Evolutionary conservation across 768 basidiomycete genomes (phyloP), one percentile per base, ranked within the genome.

Genomic region (Amanita rimosa): DNA sequence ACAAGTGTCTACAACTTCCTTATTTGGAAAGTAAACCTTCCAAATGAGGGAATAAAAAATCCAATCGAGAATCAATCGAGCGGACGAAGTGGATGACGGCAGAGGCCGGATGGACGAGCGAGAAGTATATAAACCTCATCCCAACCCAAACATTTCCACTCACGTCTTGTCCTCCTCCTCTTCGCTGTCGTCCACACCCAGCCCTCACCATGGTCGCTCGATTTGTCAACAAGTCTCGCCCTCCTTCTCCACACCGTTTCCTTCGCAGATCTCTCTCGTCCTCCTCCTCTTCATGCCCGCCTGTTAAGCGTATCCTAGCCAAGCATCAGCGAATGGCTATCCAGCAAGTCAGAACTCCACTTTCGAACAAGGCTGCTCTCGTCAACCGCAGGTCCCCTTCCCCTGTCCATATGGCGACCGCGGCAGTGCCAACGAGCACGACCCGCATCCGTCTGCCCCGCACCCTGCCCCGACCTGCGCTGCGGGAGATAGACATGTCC

Each of bases 401-500:
- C 3, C n/a, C 19, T 6, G 14, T 39, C 1, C 26, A 26, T 31
- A 40, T 29, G 38, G n/a, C 10, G 3, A 36, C 47, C 21, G 4
- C 38, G 27, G n/a, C 27, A 4, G 17, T 39, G 13, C 9, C 5
- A 9, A 17, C 13, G n/a, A n/a, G 52, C 27, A 51, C 50, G 8
- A 55, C 44, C 39, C 26, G 31, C 8, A 21, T 56, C 40, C 43
- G 45, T 8, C 51, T 58, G 24, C 56, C 58, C 35, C 55, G 54
- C 29, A 55, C 51, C 3, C 55, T 58, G 19, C 49, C 52, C 22
- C 53, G 58, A 10, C 58, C 58, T 33, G 58, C 52, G 2, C 42
- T 55, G 16, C 38, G 50, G 8, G 58, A 58, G 44, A 53, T 58
- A 1, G 44, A 57, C 24, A 37, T 48, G 37, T 34, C 48, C 0